Evolutionary conservation across 139 green algal species (phyloP), one percentile per base, ranked within the genome.

Genomic region (Marvania coccoides): DNA sequence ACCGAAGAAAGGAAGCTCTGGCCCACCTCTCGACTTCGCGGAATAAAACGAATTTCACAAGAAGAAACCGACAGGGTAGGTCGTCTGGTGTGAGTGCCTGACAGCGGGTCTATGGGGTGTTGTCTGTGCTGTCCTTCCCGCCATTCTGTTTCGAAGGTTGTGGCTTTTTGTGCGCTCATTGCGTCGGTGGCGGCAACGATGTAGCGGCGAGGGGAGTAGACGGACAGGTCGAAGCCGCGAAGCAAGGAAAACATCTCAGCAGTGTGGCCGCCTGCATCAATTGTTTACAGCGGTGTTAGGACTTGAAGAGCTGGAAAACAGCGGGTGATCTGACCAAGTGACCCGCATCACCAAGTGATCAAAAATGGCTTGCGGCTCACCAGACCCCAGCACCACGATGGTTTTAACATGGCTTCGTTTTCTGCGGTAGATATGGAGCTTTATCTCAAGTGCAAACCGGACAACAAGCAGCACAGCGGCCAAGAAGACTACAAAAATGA

Each of bases 211-310:
- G 89, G 86, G 5, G 4, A 33, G 73, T 92, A 94, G 2, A 57
- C 48, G 1, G 53, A 1, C 37, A 75, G 74, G 68, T 89, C 68
- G 23, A 96, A 46, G 2, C 39, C 29, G 2, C 58, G 53, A 14
- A 92, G 47, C 29, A 96, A 65, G 54, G 63, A 70, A 33, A 97
- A 70, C 85, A 97, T 96, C 73, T 97, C 90, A 3, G 90, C 88
- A 1, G 90, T 97, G 72, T 97, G 90, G 2, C 90, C 90, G 5
- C 90, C 90, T 96, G 79, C 31, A 46, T 2, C 4, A 12, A 19
- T 4, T 12, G 7, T 3, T 59, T 34, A 36, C 1, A 40, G 42
- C 29, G 12, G 15, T 3, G 34, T 12, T 13, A 19, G 63, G 15
- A 14, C 12, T 9, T 5, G 39, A 5, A 29, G 28, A 28, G 30